These are phyloP conservation scores for Eucalyptus leucophloia DNA, from an alignment of 345 rosid species.

Conservation along the genomic window DNA sequence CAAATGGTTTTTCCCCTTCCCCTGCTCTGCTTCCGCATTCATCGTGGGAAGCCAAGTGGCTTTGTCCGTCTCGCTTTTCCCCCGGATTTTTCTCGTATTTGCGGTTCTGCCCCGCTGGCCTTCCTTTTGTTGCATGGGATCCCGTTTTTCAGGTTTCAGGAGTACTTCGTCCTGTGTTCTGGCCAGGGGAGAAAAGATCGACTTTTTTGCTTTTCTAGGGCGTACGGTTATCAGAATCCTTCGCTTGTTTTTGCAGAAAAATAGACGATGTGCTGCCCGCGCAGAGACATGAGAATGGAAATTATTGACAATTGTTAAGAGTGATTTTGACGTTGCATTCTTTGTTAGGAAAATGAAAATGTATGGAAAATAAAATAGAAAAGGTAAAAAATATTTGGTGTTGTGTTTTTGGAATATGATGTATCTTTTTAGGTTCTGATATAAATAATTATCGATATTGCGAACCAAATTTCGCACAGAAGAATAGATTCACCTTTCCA, in stretches of 20 bases:
- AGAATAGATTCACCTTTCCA: neutral
- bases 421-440: rapidly evolving
- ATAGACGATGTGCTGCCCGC: neutral
- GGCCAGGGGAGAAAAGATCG: too few relatives aligned
- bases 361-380: neutral
- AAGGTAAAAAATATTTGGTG: neutral
- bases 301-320: neutral
- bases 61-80: neutral
- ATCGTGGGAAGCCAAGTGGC: neutral
- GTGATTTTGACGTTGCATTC: neutral
- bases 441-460: neutral
- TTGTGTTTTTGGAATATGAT: neutral
- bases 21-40: neutral
- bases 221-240: neutral
- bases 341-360: neutral
- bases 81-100: neutral
- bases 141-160: neutral
- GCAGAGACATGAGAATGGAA: neutral
- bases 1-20: neutral
- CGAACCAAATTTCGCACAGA: rapidly evolving
- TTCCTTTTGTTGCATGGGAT: neutral
- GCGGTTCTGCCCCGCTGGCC: neutral
- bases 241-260: neutral
- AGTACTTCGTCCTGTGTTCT: too few relatives aligned
- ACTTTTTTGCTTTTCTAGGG: neutral